Evolutionary conservation across 106 monocot species (phyloP).

Genomic region (Allium fistulosum): DNA sequence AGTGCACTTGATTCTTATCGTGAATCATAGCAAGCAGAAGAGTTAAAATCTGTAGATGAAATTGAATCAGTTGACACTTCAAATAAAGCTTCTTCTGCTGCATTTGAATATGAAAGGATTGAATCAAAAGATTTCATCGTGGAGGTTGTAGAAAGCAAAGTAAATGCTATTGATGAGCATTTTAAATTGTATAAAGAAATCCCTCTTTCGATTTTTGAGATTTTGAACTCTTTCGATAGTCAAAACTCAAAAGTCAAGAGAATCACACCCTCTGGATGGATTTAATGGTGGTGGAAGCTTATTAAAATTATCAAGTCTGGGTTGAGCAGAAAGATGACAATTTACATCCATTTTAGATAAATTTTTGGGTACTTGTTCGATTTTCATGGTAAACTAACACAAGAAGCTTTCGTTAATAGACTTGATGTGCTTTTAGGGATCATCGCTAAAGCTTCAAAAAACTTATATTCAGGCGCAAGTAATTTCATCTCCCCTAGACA

Average conservation of each 20-base stretch:
- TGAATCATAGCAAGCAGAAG: slow-evolving; percentile 24
- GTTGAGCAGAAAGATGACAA: slow-evolving; percentile 76
- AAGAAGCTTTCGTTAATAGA: slow-evolving; percentile 53
- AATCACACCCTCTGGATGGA: slow-evolving; percentile 10
- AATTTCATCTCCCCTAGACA: slow-evolving; percentile 24
- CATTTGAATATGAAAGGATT: not conserved
- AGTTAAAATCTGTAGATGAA: slow-evolving; percentile 22
- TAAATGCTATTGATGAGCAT: slow-evolving; percentile 7
- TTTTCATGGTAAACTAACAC: slow-evolving; percentile 83
- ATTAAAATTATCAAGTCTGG: slow-evolving; percentile 70
- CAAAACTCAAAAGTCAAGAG: slow-evolving; percentile 26
- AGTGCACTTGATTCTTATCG: slow-evolving; percentile 29
- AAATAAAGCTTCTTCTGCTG: slow-evolving; percentile 19
- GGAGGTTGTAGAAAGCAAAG: slow-evolving; percentile 16
- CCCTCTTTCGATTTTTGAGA: slow-evolving; percentile 19
- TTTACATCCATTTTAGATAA: slow-evolving; percentile 71
- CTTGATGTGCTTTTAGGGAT: slow-evolving; percentile 56
- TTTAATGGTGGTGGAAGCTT: slow-evolving; percentile 43
- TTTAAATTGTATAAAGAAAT: slow-evolving; percentile 4
- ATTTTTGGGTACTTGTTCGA: slow-evolving; percentile 89
- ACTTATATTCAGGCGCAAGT: slow-evolving; percentile 27
- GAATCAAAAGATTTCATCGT: slow-evolving; percentile 9
- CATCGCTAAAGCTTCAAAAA: slow-evolving; percentile 23
- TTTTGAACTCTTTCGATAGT: slow-evolving; percentile 20
- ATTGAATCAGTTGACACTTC: slow-evolving; percentile 12